Conservation (phyloP, 257 asterid species). For the Ehretia macrophylla region DNA sequence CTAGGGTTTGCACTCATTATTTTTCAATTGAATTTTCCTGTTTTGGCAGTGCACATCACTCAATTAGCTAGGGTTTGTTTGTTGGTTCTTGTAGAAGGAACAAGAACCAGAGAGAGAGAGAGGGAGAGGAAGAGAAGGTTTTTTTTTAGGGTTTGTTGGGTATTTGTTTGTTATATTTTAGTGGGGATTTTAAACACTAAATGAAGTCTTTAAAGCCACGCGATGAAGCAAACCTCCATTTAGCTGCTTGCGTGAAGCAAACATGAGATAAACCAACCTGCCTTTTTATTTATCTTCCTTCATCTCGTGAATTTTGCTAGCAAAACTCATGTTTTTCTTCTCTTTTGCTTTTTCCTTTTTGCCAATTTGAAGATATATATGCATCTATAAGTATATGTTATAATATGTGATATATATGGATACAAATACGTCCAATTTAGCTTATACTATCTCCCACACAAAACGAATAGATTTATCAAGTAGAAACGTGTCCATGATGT, state of each 20-base stretch:
- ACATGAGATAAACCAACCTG: slow-evolving; percentile 79
- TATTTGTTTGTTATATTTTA: slow-evolving; percentile 27
- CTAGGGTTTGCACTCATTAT: slow-evolving; percentile 46
- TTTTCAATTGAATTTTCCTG: background rate
- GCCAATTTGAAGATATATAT: background rate
- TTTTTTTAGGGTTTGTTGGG: slow-evolving; percentile 71
- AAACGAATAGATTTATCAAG: slow-evolving; percentile 6
- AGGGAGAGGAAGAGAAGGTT: background rate
- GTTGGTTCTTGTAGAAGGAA: slow-evolving; percentile 5
- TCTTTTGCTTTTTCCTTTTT: slow-evolving; percentile 6
- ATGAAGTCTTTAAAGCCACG: slow-evolving; percentile 95
- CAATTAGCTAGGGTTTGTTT: slow-evolving; percentile 26
- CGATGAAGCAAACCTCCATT: slow-evolving; percentile 82
- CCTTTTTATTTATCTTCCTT: slow-evolving; percentile 53
- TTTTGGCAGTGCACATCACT: background rate
- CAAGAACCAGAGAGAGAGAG: slow-evolving; percentile 4
- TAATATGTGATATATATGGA: background rate
- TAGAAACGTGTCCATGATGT: slow-evolving; percentile 33
- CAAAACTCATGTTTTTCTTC: slow-evolving; percentile 46
- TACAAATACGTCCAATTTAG: slow-evolving; percentile 5
- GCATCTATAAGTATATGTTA: no score
- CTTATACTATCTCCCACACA: slow-evolving; percentile 5
- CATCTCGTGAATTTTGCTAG: slow-evolving; percentile 60
- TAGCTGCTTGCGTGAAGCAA: slow-evolving; percentile 99
- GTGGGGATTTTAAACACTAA: slow-evolving; percentile 38